Percentiles rank a stretch among this genome's conserved stretches.
Conservation (phyloP, 257 asterid species). For the Nicotiana knightiana region DNA sequence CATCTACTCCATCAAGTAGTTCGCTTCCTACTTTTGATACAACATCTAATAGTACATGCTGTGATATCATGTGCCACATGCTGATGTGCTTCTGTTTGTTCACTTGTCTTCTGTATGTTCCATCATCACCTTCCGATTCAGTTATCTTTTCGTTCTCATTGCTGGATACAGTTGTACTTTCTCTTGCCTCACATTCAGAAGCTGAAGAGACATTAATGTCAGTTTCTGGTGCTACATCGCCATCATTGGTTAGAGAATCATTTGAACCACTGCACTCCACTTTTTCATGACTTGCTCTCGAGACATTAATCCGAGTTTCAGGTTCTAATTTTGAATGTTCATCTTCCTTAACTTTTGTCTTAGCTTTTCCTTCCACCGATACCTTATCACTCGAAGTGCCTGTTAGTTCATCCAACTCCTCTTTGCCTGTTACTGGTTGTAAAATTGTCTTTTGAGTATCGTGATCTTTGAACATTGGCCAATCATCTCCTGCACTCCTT, state of each 20-base stretch:
- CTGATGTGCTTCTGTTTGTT: constrained; percentile 40
- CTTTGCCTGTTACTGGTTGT: no score
- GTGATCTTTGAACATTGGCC: background rate
- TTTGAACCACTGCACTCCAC: background rate
- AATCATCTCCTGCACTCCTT: background rate
- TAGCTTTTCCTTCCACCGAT: background rate
- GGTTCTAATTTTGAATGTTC: background rate
- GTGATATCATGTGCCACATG: constrained; percentile 90
- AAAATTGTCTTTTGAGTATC: background rate
- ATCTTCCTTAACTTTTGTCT: background rate
- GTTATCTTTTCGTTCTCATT: background rate
- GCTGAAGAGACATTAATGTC: background rate
- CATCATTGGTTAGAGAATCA: background rate
- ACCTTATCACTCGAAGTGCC: background rate
- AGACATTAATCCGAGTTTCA: background rate
- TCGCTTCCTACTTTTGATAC: constrained; percentile 58
- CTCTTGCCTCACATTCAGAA: background rate
- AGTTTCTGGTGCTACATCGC: background rate
- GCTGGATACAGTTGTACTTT: background rate
- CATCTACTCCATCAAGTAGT: constrained; percentile 64
- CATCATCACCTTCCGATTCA: constrained; percentile 5
- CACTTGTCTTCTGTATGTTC: background rate
- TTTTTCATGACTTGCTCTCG: background rate
- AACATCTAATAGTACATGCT: constrained; percentile 65
- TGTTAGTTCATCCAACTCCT: background rate